Base-by-base conservation (phyloP, 495 filamentous ascomycete species). In the Penicillium tannophilum region DNA sequence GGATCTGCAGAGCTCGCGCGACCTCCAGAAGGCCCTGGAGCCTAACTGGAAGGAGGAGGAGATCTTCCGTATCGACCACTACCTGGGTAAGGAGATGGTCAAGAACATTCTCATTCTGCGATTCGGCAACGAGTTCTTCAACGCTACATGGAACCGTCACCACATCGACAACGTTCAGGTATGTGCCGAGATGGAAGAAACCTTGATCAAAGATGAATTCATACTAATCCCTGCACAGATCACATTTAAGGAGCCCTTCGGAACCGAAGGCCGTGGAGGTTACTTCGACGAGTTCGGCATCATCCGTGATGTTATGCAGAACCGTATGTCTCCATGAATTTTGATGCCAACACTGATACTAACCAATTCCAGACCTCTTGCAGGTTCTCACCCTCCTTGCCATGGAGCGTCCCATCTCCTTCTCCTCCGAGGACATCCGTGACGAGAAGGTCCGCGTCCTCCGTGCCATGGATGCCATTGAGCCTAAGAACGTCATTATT, bases 271-370 rank as follows among this genome's bases (percentile, higher is more conserved):
- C 31, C 90, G 95, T 72, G 95, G 95, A 52, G 95, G 95, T 52
- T 99, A 99, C 79, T 99, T 99, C 71, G 95, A 99, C 68, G 95
- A 99, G 76, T 99, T 99, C 68, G 95, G 95, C 63, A 99, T 99
- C 72, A 93, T 99, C 68, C 92, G 95, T 73, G 95, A 99, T 79
- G 95, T 99, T 62, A 95, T 95, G 91, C 91, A 95, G 72, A 95
- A 95, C 80, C 91, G 82, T 86, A 72, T 59, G 80, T 73, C 45
- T 5, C n/a, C 6, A 30, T 28, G n/a, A 31, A 45, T 31, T 9
- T 8, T 20, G 11, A 16, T 17, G 4, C 2, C 31, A 31, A 30
- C 8, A 11, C 17, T 2, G 8, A 54, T 62, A 17, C 71, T 80
- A 30, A 76, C 55, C 2, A 30, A 42, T 53, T 42, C 12, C 41